Conservation (phyloP, 495 filamentous ascomycete species). For the Aspergillus nanangensis region DNA sequence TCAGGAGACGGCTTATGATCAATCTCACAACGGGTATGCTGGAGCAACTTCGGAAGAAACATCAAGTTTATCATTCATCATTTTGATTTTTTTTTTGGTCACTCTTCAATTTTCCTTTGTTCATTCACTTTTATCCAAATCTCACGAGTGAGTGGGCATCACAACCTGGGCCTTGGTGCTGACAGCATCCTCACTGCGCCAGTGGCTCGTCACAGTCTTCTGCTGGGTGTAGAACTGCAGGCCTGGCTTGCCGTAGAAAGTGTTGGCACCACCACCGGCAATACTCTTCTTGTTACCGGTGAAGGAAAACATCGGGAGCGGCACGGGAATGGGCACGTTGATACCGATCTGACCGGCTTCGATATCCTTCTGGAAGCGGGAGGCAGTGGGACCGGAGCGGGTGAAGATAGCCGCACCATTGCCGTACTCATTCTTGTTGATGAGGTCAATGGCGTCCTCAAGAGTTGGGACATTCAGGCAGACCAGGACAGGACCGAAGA, state of each 20-base stretch:
- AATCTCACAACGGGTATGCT: not conserved
- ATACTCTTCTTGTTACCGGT: constrained; percentile 98
- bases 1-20: no score
- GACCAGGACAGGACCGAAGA: constrained; percentile 93
- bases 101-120: constrained; percentile 6
- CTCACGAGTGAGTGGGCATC: constrained; percentile 80
- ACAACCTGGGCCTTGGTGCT: constrained; percentile 74
- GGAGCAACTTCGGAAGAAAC: no score
- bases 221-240: constrained; percentile 93
- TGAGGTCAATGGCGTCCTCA: constrained; percentile 66
- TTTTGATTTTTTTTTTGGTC: no score
- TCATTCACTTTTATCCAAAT: not conserved
- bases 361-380: constrained; percentile 60
- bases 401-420: constrained; percentile 71
- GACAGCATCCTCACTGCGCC: constrained; percentile 81
- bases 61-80: constrained; percentile 2
- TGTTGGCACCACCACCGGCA: constrained; percentile 87
- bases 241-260: constrained; percentile 92
- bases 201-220: constrained; percentile 94
- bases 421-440: constrained; percentile 68
- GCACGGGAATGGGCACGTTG: constrained; percentile 76
- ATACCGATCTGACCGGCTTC: constrained; percentile 56
- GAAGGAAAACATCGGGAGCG: constrained; percentile 94
- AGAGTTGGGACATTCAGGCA: constrained; percentile 79
- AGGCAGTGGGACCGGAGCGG: constrained; percentile 55